Evolutionary conservation across 164 flowering plant species (phyloP).

Genomic region (Santalum album): DNA sequence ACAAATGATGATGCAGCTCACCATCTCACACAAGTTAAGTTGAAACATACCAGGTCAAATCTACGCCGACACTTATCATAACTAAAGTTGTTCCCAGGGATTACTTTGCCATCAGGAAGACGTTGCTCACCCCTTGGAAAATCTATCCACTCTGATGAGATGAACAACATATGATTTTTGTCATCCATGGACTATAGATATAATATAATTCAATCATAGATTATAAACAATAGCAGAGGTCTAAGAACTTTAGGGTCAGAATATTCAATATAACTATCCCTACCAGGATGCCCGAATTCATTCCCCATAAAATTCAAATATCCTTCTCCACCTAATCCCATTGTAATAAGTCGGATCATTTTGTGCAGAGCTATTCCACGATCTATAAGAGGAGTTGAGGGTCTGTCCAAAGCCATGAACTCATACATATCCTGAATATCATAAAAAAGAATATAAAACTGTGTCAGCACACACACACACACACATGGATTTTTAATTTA

Average conservation of each 20-base stretch:
- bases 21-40: no score
- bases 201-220: neutral
- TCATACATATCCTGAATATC: constrained; percentile 92
- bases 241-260: no score
- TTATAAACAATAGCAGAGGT: no score
- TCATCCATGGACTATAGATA: neutral
- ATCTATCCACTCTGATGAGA: constrained; percentile 83
- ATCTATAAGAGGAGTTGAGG: constrained; percentile 78
- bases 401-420: constrained; percentile 92
- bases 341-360: constrained; percentile 95
- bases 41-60: constrained; percentile 81
- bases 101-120: constrained; percentile 67
- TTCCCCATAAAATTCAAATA: constrained; percentile 99
- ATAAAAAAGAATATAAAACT: no score
- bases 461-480: no score
- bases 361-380: constrained; percentile 99
- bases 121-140: constrained; percentile 82
- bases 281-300: constrained; percentile 99
- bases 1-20: no score
- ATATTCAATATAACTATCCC: neutral
- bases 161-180: constrained; percentile 5
- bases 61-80: constrained; percentile 94
- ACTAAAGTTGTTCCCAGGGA: constrained; percentile 74
- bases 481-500: no score
- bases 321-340: constrained; percentile 99